These are phyloP conservation scores for Backusella mclennaniae DNA, from an alignment of 192 early-diverging fungal genomes.

Conservation along the genomic window DNA sequence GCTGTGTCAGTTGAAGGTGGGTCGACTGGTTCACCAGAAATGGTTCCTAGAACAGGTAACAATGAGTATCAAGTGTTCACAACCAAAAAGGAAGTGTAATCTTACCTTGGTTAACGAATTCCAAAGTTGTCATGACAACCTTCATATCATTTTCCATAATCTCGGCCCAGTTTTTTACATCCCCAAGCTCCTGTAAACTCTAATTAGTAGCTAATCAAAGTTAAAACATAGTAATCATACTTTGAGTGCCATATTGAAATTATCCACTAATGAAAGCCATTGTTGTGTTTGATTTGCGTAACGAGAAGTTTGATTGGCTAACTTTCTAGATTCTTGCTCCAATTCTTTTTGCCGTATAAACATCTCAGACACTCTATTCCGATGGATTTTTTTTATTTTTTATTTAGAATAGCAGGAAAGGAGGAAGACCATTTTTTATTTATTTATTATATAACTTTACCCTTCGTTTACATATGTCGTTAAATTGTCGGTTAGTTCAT, in stretches of 20 bases:
- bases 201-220: neutral
- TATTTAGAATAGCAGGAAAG: neutral
- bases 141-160: slow-evolving; percentile 84
- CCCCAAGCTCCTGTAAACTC: slow-evolving; percentile 70
- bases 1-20: neutral
- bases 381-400: neutral
- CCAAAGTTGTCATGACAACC: slow-evolving; percentile 66
- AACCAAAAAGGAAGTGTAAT: neutral
- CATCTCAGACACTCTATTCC: slow-evolving; percentile 51
- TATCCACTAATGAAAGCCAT: slow-evolving; percentile 75
- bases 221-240: slow-evolving; percentile 35
- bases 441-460: slow-evolving; percentile 21
- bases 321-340: slow-evolving; percentile 56
- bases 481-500: slow-evolving; percentile 55
- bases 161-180: slow-evolving; percentile 83
- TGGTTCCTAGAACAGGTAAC: neutral
- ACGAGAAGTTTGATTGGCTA: slow-evolving; percentile 46
- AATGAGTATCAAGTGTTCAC: neutral
- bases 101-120: slow-evolving; percentile 42
- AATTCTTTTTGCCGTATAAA: slow-evolving; percentile 66
- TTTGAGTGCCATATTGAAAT: slow-evolving; percentile 78
- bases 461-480: slow-evolving; percentile 57
- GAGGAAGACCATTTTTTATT: neutral
- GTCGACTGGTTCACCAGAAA: neutral
- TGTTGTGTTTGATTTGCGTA: slow-evolving; percentile 68